A percentile compares a stretch with the other conserved stretches of the same genome.
These are phyloP conservation scores for Ulmus americana DNA, from an alignment of 331 rosid genomes.

Conservation along the genomic window DNA sequence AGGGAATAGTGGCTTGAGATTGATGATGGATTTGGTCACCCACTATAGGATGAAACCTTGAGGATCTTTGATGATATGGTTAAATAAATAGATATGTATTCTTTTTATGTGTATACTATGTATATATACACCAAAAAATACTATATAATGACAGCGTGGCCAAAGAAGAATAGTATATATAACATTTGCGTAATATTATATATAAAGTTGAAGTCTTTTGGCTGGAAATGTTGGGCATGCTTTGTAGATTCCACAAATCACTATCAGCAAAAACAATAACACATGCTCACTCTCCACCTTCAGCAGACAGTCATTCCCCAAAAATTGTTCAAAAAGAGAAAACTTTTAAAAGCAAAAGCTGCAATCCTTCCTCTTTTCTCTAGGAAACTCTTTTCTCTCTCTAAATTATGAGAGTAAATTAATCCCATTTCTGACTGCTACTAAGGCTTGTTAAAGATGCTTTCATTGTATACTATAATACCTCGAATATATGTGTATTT, in stretches of 20 bases:
- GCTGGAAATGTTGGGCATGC: constrained; percentile 52
- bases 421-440: constrained; percentile 2
- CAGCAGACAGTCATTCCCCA: constrained; percentile 68
- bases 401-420: constrained; percentile 11
- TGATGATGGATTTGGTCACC: constrained; percentile 76
- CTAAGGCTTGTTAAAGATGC: neutral
- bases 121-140: neutral
- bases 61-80: constrained; percentile 34
- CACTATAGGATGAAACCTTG: constrained; percentile 37
- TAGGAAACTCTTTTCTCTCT: constrained; percentile 8
- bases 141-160: neutral
- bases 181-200: neutral
- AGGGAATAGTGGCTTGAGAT: constrained; percentile 37
- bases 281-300: constrained; percentile 35
- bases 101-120: neutral
- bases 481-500: too few species aligned
- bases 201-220: constrained; percentile 39
- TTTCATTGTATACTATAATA: too few species aligned
- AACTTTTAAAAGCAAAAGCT: constrained; percentile 87
- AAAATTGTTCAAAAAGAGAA: constrained; percentile 53
- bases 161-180: too few species aligned
- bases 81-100: neutral
- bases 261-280: constrained; percentile 33
- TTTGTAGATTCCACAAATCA: constrained; percentile 59
- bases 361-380: constrained; percentile 38